Evolutionary conservation across 1,139 yeast genomes (phyloP).

Genomic region (Magnusiomyces clavatus): DNA sequence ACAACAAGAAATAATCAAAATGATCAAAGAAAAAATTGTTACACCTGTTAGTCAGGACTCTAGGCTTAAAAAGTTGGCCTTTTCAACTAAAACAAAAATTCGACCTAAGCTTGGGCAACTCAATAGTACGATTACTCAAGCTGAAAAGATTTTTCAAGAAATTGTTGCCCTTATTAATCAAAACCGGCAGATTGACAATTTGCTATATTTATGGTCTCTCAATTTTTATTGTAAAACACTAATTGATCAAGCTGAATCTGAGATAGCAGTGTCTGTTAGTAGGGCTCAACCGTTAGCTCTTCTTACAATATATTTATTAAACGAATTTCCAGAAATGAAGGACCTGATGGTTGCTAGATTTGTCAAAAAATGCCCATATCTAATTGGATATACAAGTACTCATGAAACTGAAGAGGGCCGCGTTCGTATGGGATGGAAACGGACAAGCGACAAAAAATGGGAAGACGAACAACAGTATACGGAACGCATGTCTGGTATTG

Average conservation of each 20-base stretch:
- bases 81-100: conserved; percentile 55
- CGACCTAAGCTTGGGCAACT: conserved; percentile 90
- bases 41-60: conserved; percentile 23
- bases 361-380: conserved; percentile 82
- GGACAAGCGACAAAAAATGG: conserved; percentile 50
- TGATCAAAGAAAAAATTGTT: conserved; percentile 49
- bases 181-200: conserved; percentile 37
- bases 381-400: conserved; percentile 70
- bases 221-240: conserved; percentile 80
- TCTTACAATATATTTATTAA: conserved; percentile 49
- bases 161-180: conserved; percentile 43
- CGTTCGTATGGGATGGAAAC: conserved; percentile 78
- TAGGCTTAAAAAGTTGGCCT: conserved; percentile 36
- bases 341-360: conserved; percentile 70
- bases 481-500: conserved; percentile 81
- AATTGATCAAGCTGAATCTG: conserved; percentile 89
- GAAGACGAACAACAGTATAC: conserved; percentile 70
- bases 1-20: conserved; percentile 48
- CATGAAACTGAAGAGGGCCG: conserved; percentile 82
- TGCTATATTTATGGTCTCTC: conserved; percentile 63
- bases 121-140: conserved; percentile 60
- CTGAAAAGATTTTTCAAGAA: conserved; percentile 43
- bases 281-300: conserved; percentile 77
- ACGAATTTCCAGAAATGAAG: conserved; percentile 55
- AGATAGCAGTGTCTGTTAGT: conserved; percentile 70